Evolutionary conservation across 768 basidiomycete species (phyloP).

Genomic region (Pulveroboletus sp.): DNA sequence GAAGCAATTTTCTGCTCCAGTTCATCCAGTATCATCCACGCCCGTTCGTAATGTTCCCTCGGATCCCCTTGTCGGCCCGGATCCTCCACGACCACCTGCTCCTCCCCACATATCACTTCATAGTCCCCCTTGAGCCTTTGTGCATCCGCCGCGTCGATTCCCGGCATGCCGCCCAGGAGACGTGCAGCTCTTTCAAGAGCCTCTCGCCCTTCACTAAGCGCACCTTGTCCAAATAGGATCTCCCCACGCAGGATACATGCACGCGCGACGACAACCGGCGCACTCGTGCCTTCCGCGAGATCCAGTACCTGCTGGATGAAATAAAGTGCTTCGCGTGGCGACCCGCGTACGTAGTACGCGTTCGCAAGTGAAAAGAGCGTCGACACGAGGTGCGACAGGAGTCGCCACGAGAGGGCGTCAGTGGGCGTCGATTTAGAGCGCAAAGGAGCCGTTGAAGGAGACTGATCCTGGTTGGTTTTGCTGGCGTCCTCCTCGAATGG

Average conservation of each 20-base stretch:
- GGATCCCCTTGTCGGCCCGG: slow-evolving; percentile 37
- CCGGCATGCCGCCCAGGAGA: slow-evolving; percentile 43
- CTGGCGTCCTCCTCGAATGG: slow-evolving; percentile 53
- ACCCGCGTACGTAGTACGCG: slow-evolving; percentile 68
- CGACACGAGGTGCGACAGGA: slow-evolving; percentile 65
- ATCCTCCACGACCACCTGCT: slow-evolving; percentile 33
- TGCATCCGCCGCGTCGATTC: slow-evolving; percentile 56
- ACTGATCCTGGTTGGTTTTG: slow-evolving; percentile 30
- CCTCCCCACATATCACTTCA: slow-evolving; percentile 22
- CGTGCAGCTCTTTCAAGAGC: slow-evolving; percentile 48
- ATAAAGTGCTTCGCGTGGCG: slow-evolving; percentile 79
- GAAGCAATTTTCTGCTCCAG: slow-evolving; percentile 51
- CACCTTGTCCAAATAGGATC: slow-evolving; percentile 60
- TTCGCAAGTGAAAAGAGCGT: slow-evolving; percentile 62
- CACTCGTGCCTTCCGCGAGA: slow-evolving; percentile 63
- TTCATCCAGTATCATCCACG: slow-evolving; percentile 55
- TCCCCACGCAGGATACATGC: slow-evolving; percentile 67
- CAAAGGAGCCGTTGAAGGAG: slow-evolving; percentile 10
- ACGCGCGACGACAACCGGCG: slow-evolving; percentile 58
- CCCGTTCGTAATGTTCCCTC: slow-evolving; percentile 49
- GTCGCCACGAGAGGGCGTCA: slow-evolving; percentile 67
- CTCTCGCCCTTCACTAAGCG: slow-evolving; percentile 51
- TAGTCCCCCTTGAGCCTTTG: slow-evolving; percentile 54
- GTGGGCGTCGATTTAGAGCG: slow-evolving; percentile 29
- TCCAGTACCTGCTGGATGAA: slow-evolving; percentile 76